Evolutionary conservation across 2,329 filamentous ascomycete species (phyloP), one percentile per base, ranked within the genome.

Genomic region (Ophiostoma ulmi): DNA sequence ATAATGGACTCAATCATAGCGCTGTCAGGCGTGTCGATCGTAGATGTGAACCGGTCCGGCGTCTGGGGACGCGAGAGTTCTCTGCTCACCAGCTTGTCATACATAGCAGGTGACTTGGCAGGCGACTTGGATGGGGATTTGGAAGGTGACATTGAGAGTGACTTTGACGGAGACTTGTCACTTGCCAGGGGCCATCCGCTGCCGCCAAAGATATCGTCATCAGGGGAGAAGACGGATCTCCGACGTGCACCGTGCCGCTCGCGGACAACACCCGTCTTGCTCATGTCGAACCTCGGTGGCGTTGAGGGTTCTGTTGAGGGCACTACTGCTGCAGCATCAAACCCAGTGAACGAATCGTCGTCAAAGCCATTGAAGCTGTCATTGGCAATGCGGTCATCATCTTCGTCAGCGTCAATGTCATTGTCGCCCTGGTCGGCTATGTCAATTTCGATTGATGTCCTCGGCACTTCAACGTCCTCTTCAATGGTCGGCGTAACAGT

Each of bases 121-220:
- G 65, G 63, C 1, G 63, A 64, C 65, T n/a, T 75, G 72, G 1
- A 31, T 22, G 3, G 82, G 6, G 41, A 83, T 81, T 5, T 77
- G 72, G 14, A 67, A 6, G 70, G 22, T 1, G 75, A 67, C 22
- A 77, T 77, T 3, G 83, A 80, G 31, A 31, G 14, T 80, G 41
- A 83, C 81, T 5, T 77, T 72, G 14, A 67, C 3, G 55, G 35
- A 13, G 61, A 65, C 44, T 84, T n/a, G 31, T 71, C 70, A 10
- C 67, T 82, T 2, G 77, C 72, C 20, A 81, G 73, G 13, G 83
- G 81, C 80, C 82, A 84, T 1, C 65, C 65, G 71, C 80, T 83
- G 26, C 83, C 79, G 31, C 85, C 88, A 77, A 90, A 90, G 20
- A 90, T 88, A 75, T 90, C 88, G 72, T 90, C 88, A 6, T 90